phyloP scores from a whole-genome alignment of 2,329 filamentous ascomycete genomes.

The Hansfordia pulvinata region DNA sequence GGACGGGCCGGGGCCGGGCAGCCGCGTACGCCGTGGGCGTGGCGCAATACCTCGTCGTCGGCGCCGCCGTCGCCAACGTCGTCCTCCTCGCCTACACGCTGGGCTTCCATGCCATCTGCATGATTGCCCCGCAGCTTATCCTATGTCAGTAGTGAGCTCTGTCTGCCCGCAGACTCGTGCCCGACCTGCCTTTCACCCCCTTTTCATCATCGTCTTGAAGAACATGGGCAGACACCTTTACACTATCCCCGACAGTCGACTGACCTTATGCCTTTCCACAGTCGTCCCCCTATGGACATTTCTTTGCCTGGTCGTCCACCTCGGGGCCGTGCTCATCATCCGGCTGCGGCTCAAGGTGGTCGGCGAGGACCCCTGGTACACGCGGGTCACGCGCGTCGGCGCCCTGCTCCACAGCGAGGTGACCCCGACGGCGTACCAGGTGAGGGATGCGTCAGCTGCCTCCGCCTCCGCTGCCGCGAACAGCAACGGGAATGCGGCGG shows the following conservation, averaged over 20 bases:
- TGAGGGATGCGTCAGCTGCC: too few species aligned
- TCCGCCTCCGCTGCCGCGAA: slow-evolving; percentile 4
- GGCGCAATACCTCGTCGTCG: slow-evolving; percentile 9
- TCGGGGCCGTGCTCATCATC: slow-evolving; percentile 6
- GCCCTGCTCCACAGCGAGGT: slow-evolving; percentile 8
- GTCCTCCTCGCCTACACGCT: slow-evolving; percentile 11
- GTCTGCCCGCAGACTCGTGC: too few species aligned
- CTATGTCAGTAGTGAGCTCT: too few species aligned
- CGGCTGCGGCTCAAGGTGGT: slow-evolving; percentile 6
- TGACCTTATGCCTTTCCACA: too few species aligned
- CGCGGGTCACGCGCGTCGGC: slow-evolving; percentile 2
- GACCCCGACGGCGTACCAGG: slow-evolving; percentile 8
- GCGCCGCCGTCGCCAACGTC: slow-evolving; percentile 12
- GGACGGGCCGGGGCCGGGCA: too few species aligned
- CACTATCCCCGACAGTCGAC: too few species aligned
- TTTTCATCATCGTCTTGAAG: too few species aligned
- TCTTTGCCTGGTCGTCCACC: slow-evolving; percentile 9
- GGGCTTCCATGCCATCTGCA: slow-evolving; percentile 11
- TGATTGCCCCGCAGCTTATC: slow-evolving; percentile 10
- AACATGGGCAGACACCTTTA: too few species aligned
- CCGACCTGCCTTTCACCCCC: too few species aligned
- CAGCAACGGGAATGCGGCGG: too few species aligned
- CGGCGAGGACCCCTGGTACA: slow-evolving; percentile 1
- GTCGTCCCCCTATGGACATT: slow-evolving; percentile 13
- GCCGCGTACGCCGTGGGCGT: slow-evolving; percentile 3